phyloP scores from a whole-genome alignment of 495 filamentous ascomycete species.

The Aspergillus funiculosus region DNA sequence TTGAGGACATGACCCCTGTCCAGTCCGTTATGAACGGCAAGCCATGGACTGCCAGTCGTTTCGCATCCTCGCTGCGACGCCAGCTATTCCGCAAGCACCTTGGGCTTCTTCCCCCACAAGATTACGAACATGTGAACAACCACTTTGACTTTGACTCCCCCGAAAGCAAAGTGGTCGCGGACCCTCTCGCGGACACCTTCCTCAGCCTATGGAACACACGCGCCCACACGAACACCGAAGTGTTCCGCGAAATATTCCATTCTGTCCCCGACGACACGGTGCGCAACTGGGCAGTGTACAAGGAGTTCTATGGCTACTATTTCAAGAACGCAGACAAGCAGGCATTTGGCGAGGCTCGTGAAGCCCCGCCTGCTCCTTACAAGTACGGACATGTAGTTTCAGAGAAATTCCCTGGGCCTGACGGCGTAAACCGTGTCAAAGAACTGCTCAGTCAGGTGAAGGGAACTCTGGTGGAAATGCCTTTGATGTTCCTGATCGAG shows the following conservation, averaged over 20 bases:
- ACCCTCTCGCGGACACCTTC: slow-evolving; percentile 66
- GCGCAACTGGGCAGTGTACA: slow-evolving; percentile 78
- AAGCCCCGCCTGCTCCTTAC: slow-evolving; percentile 44
- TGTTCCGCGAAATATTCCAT: slow-evolving; percentile 83
- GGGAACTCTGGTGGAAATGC: slow-evolving; percentile 88
- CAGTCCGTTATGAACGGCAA: slow-evolving; percentile 65
- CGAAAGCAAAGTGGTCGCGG: slow-evolving; percentile 67
- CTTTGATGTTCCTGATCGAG: slow-evolving; percentile 78
- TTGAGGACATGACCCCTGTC: slow-evolving; percentile 69
- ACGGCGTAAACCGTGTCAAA: slow-evolving; percentile 71
- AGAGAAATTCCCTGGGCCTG: slow-evolving; percentile 64
- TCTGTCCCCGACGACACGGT: slow-evolving; percentile 77
- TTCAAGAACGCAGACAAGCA: slow-evolving; percentile 52
- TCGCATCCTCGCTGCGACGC: slow-evolving; percentile 76
- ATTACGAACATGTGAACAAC: slow-evolving; percentile 51
- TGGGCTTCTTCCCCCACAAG: slow-evolving; percentile 71
- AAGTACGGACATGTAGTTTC: slow-evolving; percentile 82
- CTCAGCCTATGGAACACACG: slow-evolving; percentile 64
- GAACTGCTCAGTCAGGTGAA: slow-evolving; percentile 67
- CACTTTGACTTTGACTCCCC: slow-evolving; percentile 82
- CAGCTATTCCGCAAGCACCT: slow-evolving; percentile 89
- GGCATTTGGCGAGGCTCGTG: slow-evolving; percentile 31
- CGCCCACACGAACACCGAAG: slow-evolving; percentile 75
- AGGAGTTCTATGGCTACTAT: slow-evolving; percentile 74
- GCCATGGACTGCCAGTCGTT: slow-evolving; percentile 66